Base-by-base conservation (phyloP, 257 asterid species). In the Nyctanthes arbortristis region DNA sequence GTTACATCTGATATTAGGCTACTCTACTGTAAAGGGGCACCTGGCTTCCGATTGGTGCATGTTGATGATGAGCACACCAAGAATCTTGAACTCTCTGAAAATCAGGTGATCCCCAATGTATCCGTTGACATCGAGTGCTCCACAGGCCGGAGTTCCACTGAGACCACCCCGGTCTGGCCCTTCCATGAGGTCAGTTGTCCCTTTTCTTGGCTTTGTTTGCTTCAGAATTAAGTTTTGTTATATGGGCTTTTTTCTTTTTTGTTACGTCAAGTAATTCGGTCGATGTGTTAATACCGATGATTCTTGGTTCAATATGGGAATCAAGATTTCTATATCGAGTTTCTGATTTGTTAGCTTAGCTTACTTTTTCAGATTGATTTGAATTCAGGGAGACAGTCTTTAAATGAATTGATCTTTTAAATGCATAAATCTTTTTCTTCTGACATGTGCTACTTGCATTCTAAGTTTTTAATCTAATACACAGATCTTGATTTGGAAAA, bases 1-100 rank as follows among this genome's bases (percentile, higher is more conserved):
- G 99, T 94, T 65, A 89, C 99, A 20, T 94, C 99, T 33, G 99
- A 94, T 80, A 94, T 91, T 66, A 87, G 97, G 85, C 84, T 91
- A 52, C 75, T 94, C 49, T 94, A 94, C 68, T 94, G 99, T 63
- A 94, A 94, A 78, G 99, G 99, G 43, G 85, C 91, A 0, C 89
- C 96, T 14, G 94, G 94, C 52, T 90, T 97, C 7, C 88, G 96
- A 27, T 79, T 94, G 65, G 83, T 91, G 69, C 85, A 68, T 75
- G 61, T 94, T 55, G 93, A 94, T 71, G 95, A 89, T 47, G 77
- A 81, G 5, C 74, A 73, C 25, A 84, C 79, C 0, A 69, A 71
- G 61, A 83, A 84, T 72, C 94, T 94, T 64, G 72, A 79, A 70
- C 66, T 91, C 14, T 81, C 88, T 22, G 84, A 84, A 73, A 88